Evolutionary conservation across 352 stramenopile genomes (phyloP).

Genomic region (Phytophthora cactorum): DNA sequence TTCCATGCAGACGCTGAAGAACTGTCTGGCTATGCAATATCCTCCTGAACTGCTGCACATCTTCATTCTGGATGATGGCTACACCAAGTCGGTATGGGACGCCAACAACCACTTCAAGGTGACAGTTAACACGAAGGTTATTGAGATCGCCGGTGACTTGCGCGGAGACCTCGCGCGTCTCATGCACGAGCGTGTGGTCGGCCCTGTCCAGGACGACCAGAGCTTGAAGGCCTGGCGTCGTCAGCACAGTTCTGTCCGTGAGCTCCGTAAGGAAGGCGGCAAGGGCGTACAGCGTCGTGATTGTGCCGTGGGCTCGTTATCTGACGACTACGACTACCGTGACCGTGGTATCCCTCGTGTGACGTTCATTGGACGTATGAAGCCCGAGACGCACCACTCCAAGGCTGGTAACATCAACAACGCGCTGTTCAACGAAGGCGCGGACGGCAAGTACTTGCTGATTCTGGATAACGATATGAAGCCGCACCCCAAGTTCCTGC

Average conservation of each 20-base stretch:
- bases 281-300: constrained; percentile 87
- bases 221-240: constrained; percentile 85
- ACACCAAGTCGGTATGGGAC: constrained; percentile 91
- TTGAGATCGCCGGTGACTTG: constrained; percentile 85
- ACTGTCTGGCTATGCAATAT: constrained; percentile 89
- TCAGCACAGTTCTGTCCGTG: constrained; percentile 85
- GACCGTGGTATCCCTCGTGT: constrained; percentile 86
- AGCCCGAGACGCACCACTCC: constrained; percentile 88
- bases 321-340: constrained; percentile 92
- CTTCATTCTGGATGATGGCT: constrained; percentile 90
- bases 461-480: constrained; percentile 95
- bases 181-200: constrained; percentile 89
- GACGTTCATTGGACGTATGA: constrained; percentile 90
- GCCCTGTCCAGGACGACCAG: constrained; percentile 76
- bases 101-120: constrained; percentile 92
- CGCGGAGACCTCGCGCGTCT: constrained; percentile 80
- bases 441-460: constrained; percentile 88
- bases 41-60: constrained; percentile 87
- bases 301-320: constrained; percentile 86
- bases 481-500: constrained; percentile 88
- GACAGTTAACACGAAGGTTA: constrained; percentile 91
- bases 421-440: constrained; percentile 89
- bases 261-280: constrained; percentile 81
- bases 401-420: constrained; percentile 95
- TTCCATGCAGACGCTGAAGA: constrained; percentile 87